Evolutionary conservation across 106 monocot species (phyloP).

Genomic region (Dendrobium nobile): DNA sequence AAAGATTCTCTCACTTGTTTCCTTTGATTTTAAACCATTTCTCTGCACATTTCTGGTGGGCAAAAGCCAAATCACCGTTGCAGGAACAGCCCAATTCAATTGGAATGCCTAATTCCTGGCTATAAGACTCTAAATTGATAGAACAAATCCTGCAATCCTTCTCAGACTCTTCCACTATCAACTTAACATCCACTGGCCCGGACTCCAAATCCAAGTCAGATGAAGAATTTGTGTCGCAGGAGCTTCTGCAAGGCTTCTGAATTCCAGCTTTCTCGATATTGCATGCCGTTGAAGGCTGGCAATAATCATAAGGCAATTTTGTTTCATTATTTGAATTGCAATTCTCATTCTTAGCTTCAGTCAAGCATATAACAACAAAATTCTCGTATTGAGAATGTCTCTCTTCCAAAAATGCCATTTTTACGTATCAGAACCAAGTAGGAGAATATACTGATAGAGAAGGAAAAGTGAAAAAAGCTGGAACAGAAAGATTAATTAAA

Average conservation of each 20-base stretch:
- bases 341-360: neutral
- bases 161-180: neutral
- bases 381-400: neutral
- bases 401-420: too few relatives aligned
- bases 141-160: conserved; percentile 8
- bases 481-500: too few relatives aligned
- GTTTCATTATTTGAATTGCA: neutral
- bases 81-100: conserved; percentile 9
- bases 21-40: conserved; percentile 14
- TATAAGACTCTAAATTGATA: neutral
- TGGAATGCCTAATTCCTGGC: neutral
- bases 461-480: too few relatives aligned
- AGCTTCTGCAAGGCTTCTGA: neutral
- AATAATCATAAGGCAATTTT: neutral
- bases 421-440: too few relatives aligned
- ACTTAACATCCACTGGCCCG: neutral
- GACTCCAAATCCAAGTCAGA: neutral
- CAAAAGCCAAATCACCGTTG: conserved; percentile 13
- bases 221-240: too few relatives aligned
- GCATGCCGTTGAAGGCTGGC: neutral
- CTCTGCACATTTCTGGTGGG: conserved; percentile 12
- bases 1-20: neutral
- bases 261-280: neutral
- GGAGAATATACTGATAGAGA: too few relatives aligned
- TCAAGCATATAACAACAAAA: neutral